Conservation (phyloP, 768 basidiomycete genomes). For the Auriscalpium microsporum region DNA sequence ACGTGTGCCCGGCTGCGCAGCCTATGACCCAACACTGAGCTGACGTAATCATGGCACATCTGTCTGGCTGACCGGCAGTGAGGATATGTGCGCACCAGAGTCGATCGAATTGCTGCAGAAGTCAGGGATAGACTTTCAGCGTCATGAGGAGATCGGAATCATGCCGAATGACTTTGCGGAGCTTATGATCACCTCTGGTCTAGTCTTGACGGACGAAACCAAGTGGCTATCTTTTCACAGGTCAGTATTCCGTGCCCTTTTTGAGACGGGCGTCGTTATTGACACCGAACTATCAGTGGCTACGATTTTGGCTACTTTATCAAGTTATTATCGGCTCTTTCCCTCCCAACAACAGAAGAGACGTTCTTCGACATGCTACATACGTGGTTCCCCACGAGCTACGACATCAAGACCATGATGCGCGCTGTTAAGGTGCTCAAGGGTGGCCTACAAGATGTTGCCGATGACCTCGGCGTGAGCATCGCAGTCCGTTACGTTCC, state of each 20-base stretch:
- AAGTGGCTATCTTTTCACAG: conserved; percentile 98
- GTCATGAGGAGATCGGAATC: conserved; percentile 90
- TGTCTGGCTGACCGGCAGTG: conserved; percentile 36
- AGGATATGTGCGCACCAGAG: conserved; percentile 99
- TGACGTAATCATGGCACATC: conserved; percentile 11
- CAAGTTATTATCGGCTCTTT: conserved; percentile 80
- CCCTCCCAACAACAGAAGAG: conserved; percentile 83
- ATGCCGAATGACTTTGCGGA: conserved; percentile 92
- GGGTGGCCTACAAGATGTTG: conserved; percentile 91
- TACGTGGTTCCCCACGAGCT: conserved; percentile 93
- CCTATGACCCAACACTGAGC: not conserved
- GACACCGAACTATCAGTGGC: conserved; percentile 45
- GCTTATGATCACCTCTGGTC: conserved; percentile 90
- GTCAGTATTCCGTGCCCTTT: conserved; percentile 36
- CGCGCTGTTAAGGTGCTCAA: conserved; percentile 71
- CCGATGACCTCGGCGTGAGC: conserved; percentile 88
- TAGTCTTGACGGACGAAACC: conserved; percentile 82
- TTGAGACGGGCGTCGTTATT: not conserved
- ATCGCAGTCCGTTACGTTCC: not conserved
- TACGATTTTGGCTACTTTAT: conserved; percentile 99
- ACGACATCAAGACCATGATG: conserved; percentile 98
- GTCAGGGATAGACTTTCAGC: conserved; percentile 91
- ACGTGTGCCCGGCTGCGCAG: conserved; percentile 22
- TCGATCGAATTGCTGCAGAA: conserved; percentile 91
- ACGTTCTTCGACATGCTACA: conserved; percentile 80